Conservation (phyloP, 305 asterid species). For the Stenogyne calaminthoides region DNA sequence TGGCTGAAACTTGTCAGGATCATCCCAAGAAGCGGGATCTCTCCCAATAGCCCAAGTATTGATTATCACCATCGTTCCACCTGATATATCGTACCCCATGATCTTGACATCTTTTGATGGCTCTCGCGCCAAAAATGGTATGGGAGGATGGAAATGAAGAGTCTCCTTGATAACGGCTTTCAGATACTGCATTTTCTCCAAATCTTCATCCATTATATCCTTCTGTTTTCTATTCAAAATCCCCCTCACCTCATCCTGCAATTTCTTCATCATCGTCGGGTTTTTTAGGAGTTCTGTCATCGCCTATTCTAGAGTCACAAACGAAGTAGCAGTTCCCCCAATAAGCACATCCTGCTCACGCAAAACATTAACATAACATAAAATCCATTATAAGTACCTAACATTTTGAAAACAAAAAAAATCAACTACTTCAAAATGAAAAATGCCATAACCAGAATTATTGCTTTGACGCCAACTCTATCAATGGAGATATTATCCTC, state of each 20-base stretch:
- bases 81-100: background rate
- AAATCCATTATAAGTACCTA: no score
- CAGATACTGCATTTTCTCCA: conserved; percentile 10
- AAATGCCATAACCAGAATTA: conserved; percentile 40
- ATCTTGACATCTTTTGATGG: background rate
- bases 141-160: background rate
- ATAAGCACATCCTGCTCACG: conserved; percentile 37
- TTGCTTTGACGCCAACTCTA: conserved; percentile 46
- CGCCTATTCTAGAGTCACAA: conserved; percentile 46
- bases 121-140: background rate
- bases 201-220: background rate
- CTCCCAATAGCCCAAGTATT: conserved; percentile 20
- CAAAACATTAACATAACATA: no score
- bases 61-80: background rate
- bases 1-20: conserved; percentile 25
- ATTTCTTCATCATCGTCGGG: conserved; percentile 33
- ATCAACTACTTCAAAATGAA: no score
- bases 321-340: conserved; percentile 55
- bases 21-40: conserved; percentile 15
- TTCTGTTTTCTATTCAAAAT: conserved; percentile 26
- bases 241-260: conserved; percentile 20
- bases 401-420: no score
- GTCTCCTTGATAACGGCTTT: conserved; percentile 25
- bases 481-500: conserved; percentile 39
- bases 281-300: conserved; percentile 55